phyloP scores from a whole-genome alignment of 148 eudicot species.

The Hydrangea macrophylla region DNA sequence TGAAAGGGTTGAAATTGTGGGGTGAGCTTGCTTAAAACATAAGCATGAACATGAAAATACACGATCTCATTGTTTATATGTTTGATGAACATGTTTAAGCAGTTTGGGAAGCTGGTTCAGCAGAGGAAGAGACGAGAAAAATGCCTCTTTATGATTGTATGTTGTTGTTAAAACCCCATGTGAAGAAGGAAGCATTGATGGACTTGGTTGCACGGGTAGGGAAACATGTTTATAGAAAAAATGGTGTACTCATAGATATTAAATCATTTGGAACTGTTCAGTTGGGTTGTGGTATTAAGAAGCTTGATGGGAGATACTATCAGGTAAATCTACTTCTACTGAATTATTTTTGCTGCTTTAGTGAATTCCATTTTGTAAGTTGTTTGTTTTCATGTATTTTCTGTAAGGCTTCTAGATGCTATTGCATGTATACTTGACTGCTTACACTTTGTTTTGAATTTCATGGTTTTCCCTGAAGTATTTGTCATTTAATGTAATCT shows the following conservation, averaged over 20 bases:
- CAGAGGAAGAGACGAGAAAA: constrained; percentile 9
- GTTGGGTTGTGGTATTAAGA: constrained; percentile 91
- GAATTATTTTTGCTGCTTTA: not conserved
- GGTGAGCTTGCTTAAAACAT: not conserved
- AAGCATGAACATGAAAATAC: not conserved
- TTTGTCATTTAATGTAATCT: not conserved
- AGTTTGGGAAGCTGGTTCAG: constrained; percentile 3
- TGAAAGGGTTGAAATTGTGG: not conserved
- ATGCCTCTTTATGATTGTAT: constrained; percentile 98
- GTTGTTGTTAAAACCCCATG: constrained; percentile 74
- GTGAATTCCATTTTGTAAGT: not conserved
- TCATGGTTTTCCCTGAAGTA: not conserved
- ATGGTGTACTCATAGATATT: constrained; percentile 80
- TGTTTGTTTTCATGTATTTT: not conserved
- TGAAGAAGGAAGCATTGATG: constrained; percentile 31
- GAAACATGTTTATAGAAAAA: constrained; percentile 67
- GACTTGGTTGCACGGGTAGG: constrained; percentile 76
- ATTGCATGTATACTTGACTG: too few relatives aligned
- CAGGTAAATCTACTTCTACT: constrained; percentile 43
- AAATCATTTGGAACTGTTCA: constrained; percentile 61
- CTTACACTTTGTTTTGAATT: not conserved
- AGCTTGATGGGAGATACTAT: constrained; percentile 81
- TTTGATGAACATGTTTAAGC: constrained; percentile 6
- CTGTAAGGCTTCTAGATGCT: not conserved
- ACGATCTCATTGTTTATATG: not conserved